Percentiles rank a stretch among this genome's conserved stretches.
Conservation (phyloP, 805 yeast species). For the Candida odintsovae region DNA sequence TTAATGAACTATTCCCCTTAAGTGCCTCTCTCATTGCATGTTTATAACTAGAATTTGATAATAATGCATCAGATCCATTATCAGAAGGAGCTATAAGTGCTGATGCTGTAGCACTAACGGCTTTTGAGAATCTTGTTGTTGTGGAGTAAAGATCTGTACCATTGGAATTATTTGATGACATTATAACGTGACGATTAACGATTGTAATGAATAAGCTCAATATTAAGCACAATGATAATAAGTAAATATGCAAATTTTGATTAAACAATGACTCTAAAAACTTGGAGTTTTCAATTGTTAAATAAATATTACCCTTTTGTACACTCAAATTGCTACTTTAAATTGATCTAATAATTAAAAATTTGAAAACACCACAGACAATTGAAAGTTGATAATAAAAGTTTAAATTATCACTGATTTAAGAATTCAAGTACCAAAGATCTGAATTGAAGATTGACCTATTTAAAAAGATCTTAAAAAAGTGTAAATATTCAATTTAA, state of each 20-base stretch:
- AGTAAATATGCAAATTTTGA: too few relatives aligned
- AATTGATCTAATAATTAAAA: too few relatives aligned
- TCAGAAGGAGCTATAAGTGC: slow-evolving; percentile 32
- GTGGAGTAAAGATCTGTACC: slow-evolving; percentile 23
- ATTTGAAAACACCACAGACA: neutral
- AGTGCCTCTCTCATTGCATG: slow-evolving; percentile 42
- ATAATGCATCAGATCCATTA: slow-evolving; percentile 28
- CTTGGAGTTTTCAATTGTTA: too few relatives aligned
- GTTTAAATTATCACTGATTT: too few relatives aligned
- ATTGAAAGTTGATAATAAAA: too few relatives aligned
- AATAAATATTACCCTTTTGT: neutral
- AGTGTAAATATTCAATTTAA: too few relatives aligned
- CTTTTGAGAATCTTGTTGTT: slow-evolving; percentile 36
- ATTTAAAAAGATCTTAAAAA: too few relatives aligned
- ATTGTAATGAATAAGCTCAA: neutral
- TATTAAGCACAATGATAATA: neutral
- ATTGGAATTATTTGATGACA: slow-evolving; percentile 5
- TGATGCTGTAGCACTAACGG: slow-evolving; percentile 52
- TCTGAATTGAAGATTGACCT: too few relatives aligned
- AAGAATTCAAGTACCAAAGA: too few relatives aligned
- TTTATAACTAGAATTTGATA: slow-evolving; percentile 35
- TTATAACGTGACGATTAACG: too few relatives aligned
- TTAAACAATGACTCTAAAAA: too few relatives aligned
- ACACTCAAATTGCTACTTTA: neutral
- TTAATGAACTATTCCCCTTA: slow-evolving; percentile 27